Base-by-base conservation (phyloP, 2,329 filamentous ascomycete species). In the Setomelanomma holmii region DNA sequence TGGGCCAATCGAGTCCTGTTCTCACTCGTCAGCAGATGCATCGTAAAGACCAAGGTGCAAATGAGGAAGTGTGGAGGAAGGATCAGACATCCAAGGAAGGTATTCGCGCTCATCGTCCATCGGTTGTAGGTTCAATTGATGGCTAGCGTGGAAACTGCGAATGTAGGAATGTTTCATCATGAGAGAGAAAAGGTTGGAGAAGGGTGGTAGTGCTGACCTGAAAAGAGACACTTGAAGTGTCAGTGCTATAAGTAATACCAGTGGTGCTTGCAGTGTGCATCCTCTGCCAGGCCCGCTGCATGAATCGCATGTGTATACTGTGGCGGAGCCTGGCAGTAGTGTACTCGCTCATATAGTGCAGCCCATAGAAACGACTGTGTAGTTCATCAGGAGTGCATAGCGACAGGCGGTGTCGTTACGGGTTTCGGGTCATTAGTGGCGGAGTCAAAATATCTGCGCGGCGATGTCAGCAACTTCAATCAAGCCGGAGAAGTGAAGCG, bases 121-220 rank as follows among this genome's bases (percentile, higher is more conserved):
- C 82, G 83, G 49, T 64, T 78, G 76, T 82, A 85, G 86, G 86
- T 86, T 88, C 85, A 75, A 70, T 66, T 71, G 78, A 82, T 82
- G 83, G 83, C 86, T 89, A 86, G 81, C 89, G 89, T 90, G 88
- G 86, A 91, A 91, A 91, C 89, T 91, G 89, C 89, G 88, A 92
- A 91, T 90, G 84, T 80, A 82, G 84, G 86, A 81, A 83, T 83
- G 76, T 87, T 89, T 89, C 86, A 89, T 90, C 87, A 89, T 86
- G 49, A 55, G 69, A 67, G 44, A 45, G 46, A 66, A 46, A 48
- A 45, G 45, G 45, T 52, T 54, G 56, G 51, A 62, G 42, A 45
- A 43, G 45, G 44, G n/a, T n/a, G n/a, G n/a, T 30, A 33, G 14
- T 40, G 75, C 76, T 72, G 47, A 78, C 76, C 71, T 63, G 23